Conservation (phyloP, 2,329 filamentous ascomycete genomes). For the Byssochlamys sp. region DNA sequence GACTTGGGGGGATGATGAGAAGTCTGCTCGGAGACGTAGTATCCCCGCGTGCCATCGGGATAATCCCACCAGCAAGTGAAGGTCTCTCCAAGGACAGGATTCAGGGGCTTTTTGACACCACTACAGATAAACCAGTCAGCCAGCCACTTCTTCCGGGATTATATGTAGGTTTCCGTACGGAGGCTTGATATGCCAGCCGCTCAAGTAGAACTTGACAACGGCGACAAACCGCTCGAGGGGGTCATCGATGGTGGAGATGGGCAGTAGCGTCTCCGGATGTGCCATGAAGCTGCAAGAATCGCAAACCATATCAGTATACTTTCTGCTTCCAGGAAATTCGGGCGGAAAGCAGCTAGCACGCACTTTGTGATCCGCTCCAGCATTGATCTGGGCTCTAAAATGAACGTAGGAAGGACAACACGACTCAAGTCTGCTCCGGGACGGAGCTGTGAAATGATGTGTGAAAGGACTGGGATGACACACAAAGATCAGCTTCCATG, state of each 20-base stretch:
- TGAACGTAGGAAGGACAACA: slow-evolving; percentile 92
- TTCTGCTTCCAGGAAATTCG: not conserved
- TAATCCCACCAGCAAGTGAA: slow-evolving; percentile 96
- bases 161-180: slow-evolving; percentile 52
- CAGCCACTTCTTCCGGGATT: not conserved
- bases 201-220: slow-evolving; percentile 95
- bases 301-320: slow-evolving; percentile 13
- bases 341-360: slow-evolving; percentile 22
- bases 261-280: slow-evolving; percentile 87
- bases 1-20: slow-evolving; percentile 97
- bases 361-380: slow-evolving; percentile 97
- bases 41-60: slow-evolving; percentile 70
- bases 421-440: slow-evolving; percentile 90
- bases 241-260: slow-evolving; percentile 78
- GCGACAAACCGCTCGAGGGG: slow-evolving; percentile 82
- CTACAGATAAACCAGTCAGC: slow-evolving; percentile 38
- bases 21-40: slow-evolving; percentile 95
- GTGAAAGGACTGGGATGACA: slow-evolving; percentile 62
- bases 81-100: slow-evolving; percentile 88
- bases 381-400: slow-evolving; percentile 95
- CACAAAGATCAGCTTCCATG: slow-evolving; percentile 7
- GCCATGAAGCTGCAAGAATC: slow-evolving; percentile 76
- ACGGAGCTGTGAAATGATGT: slow-evolving; percentile 93
- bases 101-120: slow-evolving; percentile 95
- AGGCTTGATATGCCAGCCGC: slow-evolving; percentile 97